Percentiles rank a stretch among this genome's conserved stretches.
These are phyloP conservation scores for Mrakia hoshinonis DNA, from an alignment of 768 basidiomycete genomes.

Conservation along the genomic window DNA sequence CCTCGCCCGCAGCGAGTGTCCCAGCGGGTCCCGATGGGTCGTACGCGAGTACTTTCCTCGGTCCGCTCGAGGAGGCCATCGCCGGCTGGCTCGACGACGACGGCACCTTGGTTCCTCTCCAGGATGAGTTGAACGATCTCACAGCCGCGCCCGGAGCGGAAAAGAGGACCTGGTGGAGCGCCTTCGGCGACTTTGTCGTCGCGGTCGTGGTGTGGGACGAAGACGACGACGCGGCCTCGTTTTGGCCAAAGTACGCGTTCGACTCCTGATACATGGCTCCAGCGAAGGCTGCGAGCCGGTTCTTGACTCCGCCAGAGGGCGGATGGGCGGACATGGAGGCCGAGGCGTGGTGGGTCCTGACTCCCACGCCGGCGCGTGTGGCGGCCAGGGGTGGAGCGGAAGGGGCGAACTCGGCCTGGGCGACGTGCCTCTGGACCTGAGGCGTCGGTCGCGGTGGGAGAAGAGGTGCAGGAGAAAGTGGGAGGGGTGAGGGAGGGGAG, in stretches of 20 bases:
- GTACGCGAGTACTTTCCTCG: not conserved
- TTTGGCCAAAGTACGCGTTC: not conserved
- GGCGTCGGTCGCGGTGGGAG: slow-evolving; percentile 16
- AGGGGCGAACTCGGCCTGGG: slow-evolving; percentile 24
- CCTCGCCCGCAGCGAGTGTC: slow-evolving; percentile 31
- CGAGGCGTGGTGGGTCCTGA: no score
- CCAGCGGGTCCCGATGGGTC: not conserved
- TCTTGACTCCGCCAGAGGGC: slow-evolving; percentile 2
- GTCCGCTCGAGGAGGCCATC: not conserved
- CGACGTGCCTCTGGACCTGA: slow-evolving; percentile 18
- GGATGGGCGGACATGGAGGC: not conserved
- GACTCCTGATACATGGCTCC: slow-evolving; percentile 14
- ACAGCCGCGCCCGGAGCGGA: slow-evolving; percentile 21
- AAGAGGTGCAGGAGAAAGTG: slow-evolving; percentile 11
- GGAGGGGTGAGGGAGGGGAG: not conserved
- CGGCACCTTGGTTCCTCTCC: slow-evolving; percentile 5
- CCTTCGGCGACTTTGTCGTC: not conserved
- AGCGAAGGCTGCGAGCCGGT: slow-evolving; percentile 18
- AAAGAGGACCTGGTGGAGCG: slow-evolving; percentile 19
- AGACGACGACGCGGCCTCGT: not conserved
- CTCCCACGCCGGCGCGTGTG: not conserved
- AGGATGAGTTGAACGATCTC: slow-evolving; percentile 20
- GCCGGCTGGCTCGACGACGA: not conserved
- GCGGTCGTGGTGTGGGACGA: not conserved
- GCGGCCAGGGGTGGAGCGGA: not conserved